phyloP scores from a whole-genome alignment of 2,329 filamentous ascomycete species.

The Fusarium foetens region DNA sequence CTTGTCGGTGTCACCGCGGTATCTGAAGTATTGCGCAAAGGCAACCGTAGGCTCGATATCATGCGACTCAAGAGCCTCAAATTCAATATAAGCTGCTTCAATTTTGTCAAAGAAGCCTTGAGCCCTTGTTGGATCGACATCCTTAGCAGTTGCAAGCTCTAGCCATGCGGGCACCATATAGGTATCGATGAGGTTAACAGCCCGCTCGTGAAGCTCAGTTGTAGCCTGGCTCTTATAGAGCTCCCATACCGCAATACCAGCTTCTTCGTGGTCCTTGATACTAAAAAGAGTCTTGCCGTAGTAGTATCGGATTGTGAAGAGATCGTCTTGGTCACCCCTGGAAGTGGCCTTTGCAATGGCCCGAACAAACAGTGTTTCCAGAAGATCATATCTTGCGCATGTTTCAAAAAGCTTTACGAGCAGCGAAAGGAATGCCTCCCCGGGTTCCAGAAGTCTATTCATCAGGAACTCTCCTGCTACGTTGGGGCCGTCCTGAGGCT shows the following conservation, averaged over 20 bases:
- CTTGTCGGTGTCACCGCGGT: neutral
- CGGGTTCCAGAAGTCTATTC: neutral
- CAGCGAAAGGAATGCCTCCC: fast-evolving
- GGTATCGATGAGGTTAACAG: neutral
- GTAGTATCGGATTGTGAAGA: neutral
- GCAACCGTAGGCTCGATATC: neutral
- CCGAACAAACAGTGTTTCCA: neutral
- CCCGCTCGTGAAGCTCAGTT: neutral
- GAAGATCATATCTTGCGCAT: neutral
- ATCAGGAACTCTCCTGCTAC: neutral
- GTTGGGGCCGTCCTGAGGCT: neutral
- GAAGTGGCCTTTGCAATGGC: neutral
- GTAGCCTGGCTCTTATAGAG: neutral
- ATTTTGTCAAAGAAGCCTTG: neutral
- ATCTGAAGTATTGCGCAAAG: neutral
- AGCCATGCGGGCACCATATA: neutral
- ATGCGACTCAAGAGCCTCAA: neutral
- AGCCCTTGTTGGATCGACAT: neutral
- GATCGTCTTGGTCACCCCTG: fast-evolving
- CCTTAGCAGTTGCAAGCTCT: neutral
- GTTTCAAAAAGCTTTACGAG: neutral
- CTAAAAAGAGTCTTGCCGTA: neutral
- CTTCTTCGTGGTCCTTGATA: neutral
- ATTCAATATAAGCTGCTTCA: neutral
- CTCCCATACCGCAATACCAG: neutral